phyloP scores from a whole-genome alignment of 2,329 filamentous ascomycete genomes.

The Anisogramma anomala region DNA sequence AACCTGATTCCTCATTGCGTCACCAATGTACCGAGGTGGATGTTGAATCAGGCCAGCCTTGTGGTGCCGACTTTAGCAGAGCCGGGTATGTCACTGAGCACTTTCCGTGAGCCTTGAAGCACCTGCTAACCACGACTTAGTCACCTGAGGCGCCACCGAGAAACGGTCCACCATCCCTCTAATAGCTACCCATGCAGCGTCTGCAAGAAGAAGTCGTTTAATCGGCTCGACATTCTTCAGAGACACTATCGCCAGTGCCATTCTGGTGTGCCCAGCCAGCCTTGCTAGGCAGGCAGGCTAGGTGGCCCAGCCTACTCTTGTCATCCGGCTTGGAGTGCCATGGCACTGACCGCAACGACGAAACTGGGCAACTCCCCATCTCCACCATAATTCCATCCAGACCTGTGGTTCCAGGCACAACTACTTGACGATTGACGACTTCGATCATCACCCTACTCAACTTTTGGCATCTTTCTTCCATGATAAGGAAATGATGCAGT shows the following conservation, averaged over 20 bases:
- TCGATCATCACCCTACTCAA: neutral
- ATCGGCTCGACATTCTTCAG: constrained; percentile 12
- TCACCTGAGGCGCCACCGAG: constrained; percentile 12
- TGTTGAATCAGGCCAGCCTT: constrained; percentile 12
- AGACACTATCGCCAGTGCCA: constrained; percentile 22
- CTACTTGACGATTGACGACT: neutral
- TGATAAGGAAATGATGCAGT: constrained; percentile 1
- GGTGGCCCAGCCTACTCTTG: constrained; percentile 1
- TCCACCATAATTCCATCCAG: constrained; percentile 6
- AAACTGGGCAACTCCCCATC: neutral
- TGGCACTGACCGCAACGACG: neutral
- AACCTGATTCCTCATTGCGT: constrained; percentile 8
- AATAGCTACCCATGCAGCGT: constrained; percentile 13
- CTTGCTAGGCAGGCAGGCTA: constrained; percentile 10
- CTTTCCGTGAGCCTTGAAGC: neutral
- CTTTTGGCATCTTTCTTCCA: neutral
- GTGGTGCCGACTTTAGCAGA: constrained; percentile 13
- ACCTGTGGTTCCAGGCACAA: constrained; percentile 3
- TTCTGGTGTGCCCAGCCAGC: constrained; percentile 26
- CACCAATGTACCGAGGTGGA: constrained; percentile 13
- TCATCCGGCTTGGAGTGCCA: neutral
- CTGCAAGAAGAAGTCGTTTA: constrained; percentile 13
- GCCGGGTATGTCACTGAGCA: constrained; percentile 4
- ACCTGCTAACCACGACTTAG: neutral
- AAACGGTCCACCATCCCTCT: constrained; percentile 13